Evolutionary conservation across 495 filamentous ascomycete species (phyloP), one percentile per base, ranked within the genome.

Genomic region (Lophiostoma macrostomum): DNA sequence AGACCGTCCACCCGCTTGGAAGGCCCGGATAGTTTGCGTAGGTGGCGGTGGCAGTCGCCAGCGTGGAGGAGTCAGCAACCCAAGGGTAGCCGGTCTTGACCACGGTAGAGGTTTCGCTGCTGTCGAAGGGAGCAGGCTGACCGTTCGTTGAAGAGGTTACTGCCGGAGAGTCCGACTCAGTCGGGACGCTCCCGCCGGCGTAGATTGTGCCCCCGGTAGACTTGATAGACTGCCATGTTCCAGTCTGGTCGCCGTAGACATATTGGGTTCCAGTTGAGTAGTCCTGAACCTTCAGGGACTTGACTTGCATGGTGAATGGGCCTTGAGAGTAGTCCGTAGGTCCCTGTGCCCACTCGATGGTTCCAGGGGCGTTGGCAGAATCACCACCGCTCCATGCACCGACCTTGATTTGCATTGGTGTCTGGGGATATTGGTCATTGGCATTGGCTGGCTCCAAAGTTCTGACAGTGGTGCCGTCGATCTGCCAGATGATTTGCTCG

Each of bases 341-440:
- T 27, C 93, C 93, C 29, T 83, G 80, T 50, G 93, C 88, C 93
- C 93, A 98, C 47, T 82, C 78, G 50, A 96, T 87, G 12, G 91
- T 96, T 49, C 87, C 88, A 10, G 79, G 67, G 7, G 79, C 65
- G 63, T 91, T 90, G 58, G 66, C 66, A 0, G 83, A 67, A 64
- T 94, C 91, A 65, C 91, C 91, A 60, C 86, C 91, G 42, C 83
- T 79, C 93, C 93, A 96, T 46, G 84, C 74, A 50, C 93, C 93
- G 44, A 95, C 76, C 65, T 88, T 88, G 60, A 96, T 69, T 53
- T 85, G 80, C 83, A 91, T 90, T 3, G 91, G 91, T 1, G 89
- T 91, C 69, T 96, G 91, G 2, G 93, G 93, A 69, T 87, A 98
- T 65, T 87, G 86, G 19, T 73, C 78, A 44, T 82, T 80, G 16